Percentiles rank a stretch among this genome's conserved stretches.
phyloP scores from a whole-genome alignment of 2,329 filamentous ascomycete species.

The Trichoderma guizhouense region DNA sequence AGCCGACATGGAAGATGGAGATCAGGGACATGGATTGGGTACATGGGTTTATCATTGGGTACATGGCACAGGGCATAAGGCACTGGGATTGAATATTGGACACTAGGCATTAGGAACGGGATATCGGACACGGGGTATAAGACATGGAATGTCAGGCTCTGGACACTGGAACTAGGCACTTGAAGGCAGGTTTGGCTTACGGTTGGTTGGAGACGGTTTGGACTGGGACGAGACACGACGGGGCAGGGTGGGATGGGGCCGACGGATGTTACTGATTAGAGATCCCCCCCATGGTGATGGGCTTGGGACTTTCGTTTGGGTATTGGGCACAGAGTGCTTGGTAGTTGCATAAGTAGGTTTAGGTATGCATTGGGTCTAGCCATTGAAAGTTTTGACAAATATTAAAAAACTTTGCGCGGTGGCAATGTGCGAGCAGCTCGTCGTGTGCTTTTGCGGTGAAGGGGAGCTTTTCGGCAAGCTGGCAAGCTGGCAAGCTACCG shows the following conservation, averaged over 20 bases:
- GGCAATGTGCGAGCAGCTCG: not conserved
- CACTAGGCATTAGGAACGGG: not conserved
- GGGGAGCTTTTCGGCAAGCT: slow-evolving; percentile 4
- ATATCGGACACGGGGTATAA: not conserved
- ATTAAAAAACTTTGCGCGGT: not conserved
- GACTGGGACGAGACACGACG: not conserved
- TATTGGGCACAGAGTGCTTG: not conserved
- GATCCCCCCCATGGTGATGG: not conserved
- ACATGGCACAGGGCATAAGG: not conserved
- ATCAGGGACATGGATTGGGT: not conserved
- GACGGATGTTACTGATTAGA: not conserved
- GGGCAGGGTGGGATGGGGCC: not conserved
- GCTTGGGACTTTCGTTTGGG: not conserved
- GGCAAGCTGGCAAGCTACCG: not conserved
- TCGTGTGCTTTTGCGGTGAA: not conserved
- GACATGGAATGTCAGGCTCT: slow-evolving; percentile 6
- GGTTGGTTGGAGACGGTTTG: slow-evolving; percentile 2
- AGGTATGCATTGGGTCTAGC: not conserved
- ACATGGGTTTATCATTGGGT: not conserved
- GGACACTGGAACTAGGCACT: not conserved
- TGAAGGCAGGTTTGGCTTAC: not conserved
- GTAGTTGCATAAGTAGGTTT: not conserved
- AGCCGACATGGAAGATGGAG: not conserved
- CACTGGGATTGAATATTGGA: not conserved
- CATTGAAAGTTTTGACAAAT: not conserved